Conservation (phyloP, 2,329 filamentous ascomycete species). For the Xylaria sp. region DNA sequence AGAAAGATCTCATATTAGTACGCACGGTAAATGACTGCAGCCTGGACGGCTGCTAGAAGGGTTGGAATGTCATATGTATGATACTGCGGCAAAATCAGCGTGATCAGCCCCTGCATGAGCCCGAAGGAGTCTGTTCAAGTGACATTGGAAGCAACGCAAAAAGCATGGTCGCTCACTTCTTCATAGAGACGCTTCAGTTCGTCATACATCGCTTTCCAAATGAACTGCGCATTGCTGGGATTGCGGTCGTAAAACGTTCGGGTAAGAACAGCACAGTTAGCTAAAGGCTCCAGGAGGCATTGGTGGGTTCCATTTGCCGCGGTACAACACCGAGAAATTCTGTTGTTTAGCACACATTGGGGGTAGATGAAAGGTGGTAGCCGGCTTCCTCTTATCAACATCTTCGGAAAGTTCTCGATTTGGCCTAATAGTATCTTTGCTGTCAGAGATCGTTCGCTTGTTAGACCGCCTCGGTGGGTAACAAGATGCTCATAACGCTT, state of each 20-base stretch:
- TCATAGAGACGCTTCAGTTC: slow-evolving; percentile 29
- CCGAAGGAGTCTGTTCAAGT: no score
- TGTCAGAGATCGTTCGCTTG: slow-evolving; percentile 28
- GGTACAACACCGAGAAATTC: slow-evolving; percentile 15
- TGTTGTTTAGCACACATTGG: slow-evolving; percentile 30
- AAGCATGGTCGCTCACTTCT: slow-evolving; percentile 20
- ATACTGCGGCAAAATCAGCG: not conserved
- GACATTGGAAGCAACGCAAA: not conserved
- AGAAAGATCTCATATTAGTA: not conserved
- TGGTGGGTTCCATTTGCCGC: slow-evolving; percentile 31
- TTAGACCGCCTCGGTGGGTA: slow-evolving; percentile 1
- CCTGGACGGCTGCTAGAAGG: slow-evolving; percentile 12
- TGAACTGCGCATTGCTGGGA: slow-evolving; percentile 29
- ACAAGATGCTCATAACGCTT: slow-evolving; percentile 2
- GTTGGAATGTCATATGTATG: slow-evolving; percentile 6
- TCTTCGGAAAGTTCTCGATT: slow-evolving; percentile 32
- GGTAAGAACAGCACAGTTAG: slow-evolving; percentile 36
- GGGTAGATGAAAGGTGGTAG: slow-evolving; percentile 41
- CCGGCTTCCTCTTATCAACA: slow-evolving; percentile 31
- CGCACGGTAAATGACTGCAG: slow-evolving; percentile 11
- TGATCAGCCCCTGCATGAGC: not conserved
- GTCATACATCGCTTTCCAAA: slow-evolving; percentile 37
- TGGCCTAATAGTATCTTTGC: slow-evolving; percentile 34
- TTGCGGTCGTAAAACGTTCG: slow-evolving; percentile 34
- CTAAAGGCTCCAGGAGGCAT: slow-evolving; percentile 36